Conservation (phyloP, 176 grass and related monocot species). For the maize (Zea mays) region Zm-B73-REFERENCE-NAM-5.0 NC_050099.1:40620501-40621000, state of each 20-base stretch:
- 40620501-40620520: conserved; percentile 45
- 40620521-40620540: conserved; percentile 33
- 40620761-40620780: conserved; percentile 51
- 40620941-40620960: conserved; percentile 52
- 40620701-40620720: background rate
- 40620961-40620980: conserved; percentile 74
- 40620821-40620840: conserved; percentile 54
- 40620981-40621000: conserved; percentile 32
- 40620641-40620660: conserved; percentile 41
- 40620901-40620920: conserved; percentile 47
- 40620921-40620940: conserved; percentile 52
- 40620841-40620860: conserved; percentile 68
- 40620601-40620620: background rate
- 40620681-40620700: conserved; percentile 18
- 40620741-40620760: conserved; percentile 42
- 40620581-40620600: conserved; percentile 56
- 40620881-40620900: conserved; percentile 40
- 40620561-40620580: conserved; percentile 50
- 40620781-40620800: conserved; percentile 51
- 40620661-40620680: conserved; percentile 48
- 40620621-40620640: background rate
- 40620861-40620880: conserved; percentile 44
- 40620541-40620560: conserved; percentile 41
- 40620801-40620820: conserved; percentile 49
- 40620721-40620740: conserved; percentile 50